Percentiles rank a stretch among this genome's conserved stretches.
Conservation (phyloP, 2,329 filamentous ascomycete species). For the Fusarium musae region DNA sequence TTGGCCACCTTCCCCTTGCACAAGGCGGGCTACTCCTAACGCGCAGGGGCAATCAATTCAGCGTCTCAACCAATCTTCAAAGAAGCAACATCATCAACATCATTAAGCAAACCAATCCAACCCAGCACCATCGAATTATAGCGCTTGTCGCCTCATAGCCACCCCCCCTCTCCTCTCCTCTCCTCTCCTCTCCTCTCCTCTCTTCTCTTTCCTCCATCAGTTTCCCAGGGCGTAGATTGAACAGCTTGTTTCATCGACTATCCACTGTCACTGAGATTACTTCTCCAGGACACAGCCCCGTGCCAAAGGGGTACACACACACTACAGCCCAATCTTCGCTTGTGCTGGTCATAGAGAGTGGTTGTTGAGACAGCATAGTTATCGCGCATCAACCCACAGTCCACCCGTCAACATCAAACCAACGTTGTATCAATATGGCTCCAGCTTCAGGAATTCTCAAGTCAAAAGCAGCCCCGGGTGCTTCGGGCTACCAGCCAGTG, state of each 20-base stretch:
- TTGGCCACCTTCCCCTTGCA: conserved; percentile 20
- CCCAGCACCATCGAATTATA: conserved; percentile 2
- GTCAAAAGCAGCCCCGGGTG: conserved; percentile 28
- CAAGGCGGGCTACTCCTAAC: not conserved
- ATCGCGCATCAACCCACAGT: not conserved
- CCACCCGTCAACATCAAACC: not conserved
- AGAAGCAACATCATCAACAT: conserved; percentile 24
- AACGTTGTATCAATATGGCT: conserved; percentile 25
- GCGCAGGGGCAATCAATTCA: conserved; percentile 12
- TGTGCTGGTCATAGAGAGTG: conserved; percentile 8
- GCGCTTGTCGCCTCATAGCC: not conserved
- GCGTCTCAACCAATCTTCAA: conserved; percentile 23
- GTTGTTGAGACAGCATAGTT: conserved; percentile 11
- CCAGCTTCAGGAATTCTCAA: conserved; percentile 27
- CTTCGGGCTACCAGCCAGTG: conserved; percentile 48
- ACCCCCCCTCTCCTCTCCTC: not conserved
- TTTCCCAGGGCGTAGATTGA: not conserved
- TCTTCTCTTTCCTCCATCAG: not conserved
- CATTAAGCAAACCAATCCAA: not conserved
- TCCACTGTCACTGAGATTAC: conserved; percentile 3
- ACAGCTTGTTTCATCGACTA: conserved; percentile 11
- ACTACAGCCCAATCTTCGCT: not conserved
- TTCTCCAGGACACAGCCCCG: not conserved
- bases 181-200: not conserved
- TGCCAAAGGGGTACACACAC: conserved; percentile 28